phyloP scores from a whole-genome alignment of 2,329 filamentous ascomycete genomes.

The Eutypella sp. region DNA sequence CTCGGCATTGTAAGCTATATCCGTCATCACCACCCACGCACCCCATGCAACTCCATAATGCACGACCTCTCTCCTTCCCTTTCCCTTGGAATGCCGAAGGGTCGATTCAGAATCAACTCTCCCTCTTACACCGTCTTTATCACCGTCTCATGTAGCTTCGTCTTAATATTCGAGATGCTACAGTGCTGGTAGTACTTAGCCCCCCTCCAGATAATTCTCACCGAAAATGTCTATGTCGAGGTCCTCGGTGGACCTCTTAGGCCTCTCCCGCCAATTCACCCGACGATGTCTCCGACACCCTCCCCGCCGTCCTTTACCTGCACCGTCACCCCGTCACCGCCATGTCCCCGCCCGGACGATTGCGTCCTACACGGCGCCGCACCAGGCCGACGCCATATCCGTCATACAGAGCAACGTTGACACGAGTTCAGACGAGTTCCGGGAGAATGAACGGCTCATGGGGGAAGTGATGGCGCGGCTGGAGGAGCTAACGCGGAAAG shows the following conservation, averaged over 20 bases:
- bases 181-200: constrained; percentile 9
- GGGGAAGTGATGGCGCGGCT: constrained; percentile 64
- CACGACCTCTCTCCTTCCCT: constrained; percentile 9
- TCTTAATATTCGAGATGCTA: constrained; percentile 6
- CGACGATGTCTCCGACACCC: constrained; percentile 27
- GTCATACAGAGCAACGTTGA: constrained; percentile 74
- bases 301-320: constrained; percentile 21
- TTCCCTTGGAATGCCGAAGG: constrained; percentile 10
- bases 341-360: constrained; percentile 36
- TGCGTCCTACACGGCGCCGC: constrained; percentile 73
- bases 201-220: neutral
- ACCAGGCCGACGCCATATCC: constrained; percentile 80
- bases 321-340: constrained; percentile 5
- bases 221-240: constrained; percentile 42
- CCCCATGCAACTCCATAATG: too few relatives aligned
- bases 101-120: constrained; percentile 5
- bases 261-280: constrained; percentile 38
- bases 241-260: constrained; percentile 40
- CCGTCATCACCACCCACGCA: too few relatives aligned
- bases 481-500: constrained; percentile 63
- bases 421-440: constrained; percentile 69
- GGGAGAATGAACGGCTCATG: constrained; percentile 78
- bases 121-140: constrained; percentile 9
- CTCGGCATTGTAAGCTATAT: constrained; percentile 32
- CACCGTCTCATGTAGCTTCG: constrained; percentile 16